Evolutionary conservation across 1,284 basidiomycete genomes (phyloP), one percentile per base, ranked within the genome.

Genomic region (Fomitopsis palustris): DNA sequence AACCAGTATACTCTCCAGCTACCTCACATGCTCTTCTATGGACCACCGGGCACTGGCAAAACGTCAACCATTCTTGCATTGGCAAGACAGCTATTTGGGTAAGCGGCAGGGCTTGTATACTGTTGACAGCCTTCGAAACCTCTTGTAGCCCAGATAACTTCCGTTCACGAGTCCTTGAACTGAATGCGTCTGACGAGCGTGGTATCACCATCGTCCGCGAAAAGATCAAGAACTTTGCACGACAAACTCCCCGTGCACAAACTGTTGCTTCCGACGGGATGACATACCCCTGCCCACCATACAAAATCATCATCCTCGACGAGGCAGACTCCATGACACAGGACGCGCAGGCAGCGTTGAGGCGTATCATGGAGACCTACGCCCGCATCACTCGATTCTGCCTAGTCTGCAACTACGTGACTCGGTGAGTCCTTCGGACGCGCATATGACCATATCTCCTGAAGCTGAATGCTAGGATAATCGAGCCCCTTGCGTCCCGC

Each of bases 301-400:
- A 95, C 81, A 99, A 99, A 75, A 97, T 99, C 67, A 92, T 99
- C 72, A 98, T 99, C 63, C 84, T 99, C 19, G 97, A 99, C 70
- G 97, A 99, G 77, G 97, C 97, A 39, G 97, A 99, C 72, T 96
- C 94, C 14, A 99, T 99, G 96, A 99, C 96, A 7, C 97, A 99
- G 75, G 96, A 99, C 72, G 96, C 96, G 1, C 96, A 99, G 75
- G 95, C 90, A 52, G 96, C 96, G 0, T 78, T 99, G 45, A 84
- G 96, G 53, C 85, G 97, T 23, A 99, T 99, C 70, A 99, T 99
- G 97, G 97, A 99, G 77, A 96, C 89, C 38, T 96, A 99, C 70
- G 95, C 94, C 7, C 85, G 90, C 54, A 99, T 98, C 71, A 99
- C 97, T 37, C 84, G 97, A 4, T 99, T 99, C 78, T 99, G 97